These are phyloP conservation scores for Jatropha podagrica DNA, from an alignment of 441 rosid species.

Conservation along the genomic window DNA sequence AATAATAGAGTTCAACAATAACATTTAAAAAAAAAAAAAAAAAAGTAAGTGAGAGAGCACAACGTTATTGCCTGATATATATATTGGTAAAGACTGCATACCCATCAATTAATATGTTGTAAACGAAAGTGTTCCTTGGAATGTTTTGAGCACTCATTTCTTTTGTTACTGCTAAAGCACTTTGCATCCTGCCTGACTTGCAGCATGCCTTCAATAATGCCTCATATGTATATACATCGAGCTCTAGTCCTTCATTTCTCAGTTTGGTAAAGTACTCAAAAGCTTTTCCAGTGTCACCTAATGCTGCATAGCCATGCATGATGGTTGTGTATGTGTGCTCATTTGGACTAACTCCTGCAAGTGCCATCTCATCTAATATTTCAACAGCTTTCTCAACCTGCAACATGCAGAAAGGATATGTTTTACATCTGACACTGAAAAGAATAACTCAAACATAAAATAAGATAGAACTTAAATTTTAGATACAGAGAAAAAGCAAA, in stretches of 20 bases:
- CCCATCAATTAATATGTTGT: slow-evolving; percentile 95
- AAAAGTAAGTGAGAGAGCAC: not conserved
- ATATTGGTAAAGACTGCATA: slow-evolving; percentile 26
- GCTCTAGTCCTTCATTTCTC: slow-evolving; percentile 79
- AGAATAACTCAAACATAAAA: not conserved
- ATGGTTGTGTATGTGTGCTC: slow-evolving; percentile 90
- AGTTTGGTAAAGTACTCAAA: slow-evolving; percentile 80
- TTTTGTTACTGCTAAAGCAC: slow-evolving; percentile 93
- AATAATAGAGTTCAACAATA: not conserved
- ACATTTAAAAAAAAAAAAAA: not conserved
- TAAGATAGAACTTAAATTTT: not conserved
- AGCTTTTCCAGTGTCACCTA: slow-evolving; percentile 94
- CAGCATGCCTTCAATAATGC: slow-evolving; percentile 96
- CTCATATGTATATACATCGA: slow-evolving; percentile 82
- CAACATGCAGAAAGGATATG: slow-evolving; percentile 17
- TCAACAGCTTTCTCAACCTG: slow-evolving; percentile 93
- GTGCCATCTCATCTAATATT: slow-evolving; percentile 81
- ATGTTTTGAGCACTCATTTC: slow-evolving; percentile 83
- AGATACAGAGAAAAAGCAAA: not conserved
- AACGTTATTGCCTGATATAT: not conserved
- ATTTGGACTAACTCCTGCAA: slow-evolving; percentile 77
- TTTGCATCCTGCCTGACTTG: slow-evolving; percentile 98
- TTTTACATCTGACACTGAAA: not conserved
- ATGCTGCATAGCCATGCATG: slow-evolving; percentile 96
- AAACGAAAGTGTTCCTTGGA: slow-evolving; percentile 74